Conservation (phyloP, 768 basidiomycete species). For the Boletus vinaceobasis region DNA sequence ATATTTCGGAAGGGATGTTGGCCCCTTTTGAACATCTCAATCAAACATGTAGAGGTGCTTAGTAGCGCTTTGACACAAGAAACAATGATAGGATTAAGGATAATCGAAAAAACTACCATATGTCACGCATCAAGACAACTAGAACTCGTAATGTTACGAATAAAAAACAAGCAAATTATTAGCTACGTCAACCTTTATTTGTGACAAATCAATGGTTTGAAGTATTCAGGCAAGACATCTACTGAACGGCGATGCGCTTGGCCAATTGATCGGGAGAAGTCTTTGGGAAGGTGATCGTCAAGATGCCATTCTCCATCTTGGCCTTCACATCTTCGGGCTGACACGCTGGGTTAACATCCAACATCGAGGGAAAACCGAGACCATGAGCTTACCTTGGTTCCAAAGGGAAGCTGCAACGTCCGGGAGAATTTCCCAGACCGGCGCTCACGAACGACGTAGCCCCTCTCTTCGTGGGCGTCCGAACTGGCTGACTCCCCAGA, state of each 20-base stretch:
- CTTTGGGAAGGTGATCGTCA: constrained; percentile 50
- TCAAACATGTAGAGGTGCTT: no score
- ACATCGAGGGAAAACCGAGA: neutral
- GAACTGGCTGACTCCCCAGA: constrained; percentile 40
- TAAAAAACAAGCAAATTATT: neutral
- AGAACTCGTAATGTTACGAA: neutral
- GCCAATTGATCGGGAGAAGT: constrained; percentile 36
- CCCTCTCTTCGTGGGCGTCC: constrained; percentile 32
- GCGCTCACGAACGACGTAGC: constrained; percentile 44
- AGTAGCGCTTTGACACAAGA: no score
- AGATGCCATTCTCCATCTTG: constrained; percentile 44
- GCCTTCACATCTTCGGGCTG: constrained; percentile 47
- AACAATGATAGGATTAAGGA: neutral
- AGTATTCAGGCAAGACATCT: neutral
- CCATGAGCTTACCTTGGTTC: constrained; percentile 40
- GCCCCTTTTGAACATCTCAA: no score
- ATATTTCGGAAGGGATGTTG: no score
- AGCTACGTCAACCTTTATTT: neutral
- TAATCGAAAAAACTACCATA: neutral
- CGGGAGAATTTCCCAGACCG: constrained; percentile 44
- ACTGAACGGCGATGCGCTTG: constrained; percentile 35
- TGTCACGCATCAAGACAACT: neutral
- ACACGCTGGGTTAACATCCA: neutral
- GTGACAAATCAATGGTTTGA: no score
- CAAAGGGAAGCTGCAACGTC: constrained; percentile 43